Evolutionary conservation across 768 basidiomycete species (phyloP).

Genomic region (Cubamyces lactineus): DNA sequence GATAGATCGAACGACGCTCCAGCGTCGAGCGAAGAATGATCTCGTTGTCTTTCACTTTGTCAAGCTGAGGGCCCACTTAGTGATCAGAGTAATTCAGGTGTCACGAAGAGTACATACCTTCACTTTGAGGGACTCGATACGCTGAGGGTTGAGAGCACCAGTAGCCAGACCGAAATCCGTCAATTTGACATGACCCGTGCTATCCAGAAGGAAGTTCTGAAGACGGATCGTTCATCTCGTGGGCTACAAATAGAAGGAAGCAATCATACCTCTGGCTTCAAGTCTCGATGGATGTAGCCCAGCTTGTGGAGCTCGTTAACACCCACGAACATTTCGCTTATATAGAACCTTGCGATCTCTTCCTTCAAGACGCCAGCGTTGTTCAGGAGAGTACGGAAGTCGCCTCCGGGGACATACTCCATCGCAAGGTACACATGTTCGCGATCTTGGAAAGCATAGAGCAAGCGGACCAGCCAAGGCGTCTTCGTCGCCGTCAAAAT

Average conservation of each 20-base stretch:
- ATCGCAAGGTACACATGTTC: constrained; percentile 94
- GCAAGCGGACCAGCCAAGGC: constrained; percentile 91
- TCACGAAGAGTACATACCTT: constrained; percentile 55
- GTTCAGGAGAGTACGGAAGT: constrained; percentile 96
- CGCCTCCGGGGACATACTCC: constrained; percentile 99
- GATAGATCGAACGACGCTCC: constrained; percentile 93
- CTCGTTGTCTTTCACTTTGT: constrained; percentile 94
- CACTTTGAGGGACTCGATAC: constrained; percentile 92
- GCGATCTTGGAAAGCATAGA: constrained; percentile 97
- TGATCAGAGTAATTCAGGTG: constrained; percentile 5
- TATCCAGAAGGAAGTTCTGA: constrained; percentile 96
- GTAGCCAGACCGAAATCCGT: constrained; percentile 98
- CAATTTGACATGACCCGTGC: constrained; percentile 94
- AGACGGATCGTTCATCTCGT: not conserved
- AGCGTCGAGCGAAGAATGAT: constrained; percentile 89
- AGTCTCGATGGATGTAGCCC: constrained; percentile 97
- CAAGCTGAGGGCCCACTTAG: constrained; percentile 58
- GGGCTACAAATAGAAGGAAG: not conserved
- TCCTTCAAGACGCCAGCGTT: constrained; percentile 98
- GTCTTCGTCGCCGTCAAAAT: constrained; percentile 97
- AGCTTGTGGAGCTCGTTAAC: constrained; percentile 96
- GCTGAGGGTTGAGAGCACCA: constrained; percentile 90
- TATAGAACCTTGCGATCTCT: constrained; percentile 96
- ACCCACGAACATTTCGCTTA: constrained; percentile 95
- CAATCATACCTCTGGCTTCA: constrained; percentile 87